These are phyloP conservation scores for Apophysomyces trapeziformis DNA, from an alignment of 371 early-diverging fungal species.

Conservation along the genomic window DNA sequence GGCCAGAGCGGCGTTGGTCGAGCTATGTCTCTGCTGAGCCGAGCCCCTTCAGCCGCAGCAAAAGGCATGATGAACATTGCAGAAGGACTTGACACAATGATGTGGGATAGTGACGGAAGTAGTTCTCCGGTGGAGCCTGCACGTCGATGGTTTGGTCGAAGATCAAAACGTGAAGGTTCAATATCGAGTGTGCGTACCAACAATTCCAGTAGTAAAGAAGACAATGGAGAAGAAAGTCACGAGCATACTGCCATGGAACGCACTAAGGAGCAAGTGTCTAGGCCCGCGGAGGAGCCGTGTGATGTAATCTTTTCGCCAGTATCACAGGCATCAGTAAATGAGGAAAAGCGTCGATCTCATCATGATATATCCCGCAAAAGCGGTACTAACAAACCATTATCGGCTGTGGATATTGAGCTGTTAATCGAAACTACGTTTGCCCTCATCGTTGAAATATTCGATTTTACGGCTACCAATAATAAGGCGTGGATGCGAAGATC, in stretches of 20 bases:
- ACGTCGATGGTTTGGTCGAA: slow-evolving; percentile 20
- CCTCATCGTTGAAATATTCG: slow-evolving; percentile 49
- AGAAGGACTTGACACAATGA: slow-evolving; percentile 1
- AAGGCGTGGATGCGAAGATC: slow-evolving; percentile 54
- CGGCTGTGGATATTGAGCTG: slow-evolving; percentile 48
- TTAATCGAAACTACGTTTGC: slow-evolving; percentile 56
- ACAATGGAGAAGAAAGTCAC: slow-evolving; percentile 2
- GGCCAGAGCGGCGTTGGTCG: slow-evolving; percentile 22
- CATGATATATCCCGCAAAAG: background rate
- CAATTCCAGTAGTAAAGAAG: slow-evolving; percentile 11
- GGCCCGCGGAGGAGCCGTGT: slow-evolving; percentile 1
- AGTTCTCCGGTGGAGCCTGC: slow-evolving; percentile 23
- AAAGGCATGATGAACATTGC: slow-evolving; percentile 20
- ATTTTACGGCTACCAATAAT: slow-evolving; percentile 49
- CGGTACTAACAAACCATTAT: slow-evolving; percentile 21
- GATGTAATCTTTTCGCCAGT: background rate
- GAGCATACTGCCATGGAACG: slow-evolving; percentile 1
- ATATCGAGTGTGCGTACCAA: slow-evolving; percentile 28
- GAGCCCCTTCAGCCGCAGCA: slow-evolving; percentile 24
- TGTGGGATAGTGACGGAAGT: slow-evolving; percentile 1
- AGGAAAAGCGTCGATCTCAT: background rate
- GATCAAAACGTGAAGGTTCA: slow-evolving; percentile 29
- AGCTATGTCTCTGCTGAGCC: slow-evolving; percentile 25
- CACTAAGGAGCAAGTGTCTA: background rate
- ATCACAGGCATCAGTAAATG: background rate